Conservation (phyloP, 139 green algal genomes). For the Chlorella sp. region DNA sequence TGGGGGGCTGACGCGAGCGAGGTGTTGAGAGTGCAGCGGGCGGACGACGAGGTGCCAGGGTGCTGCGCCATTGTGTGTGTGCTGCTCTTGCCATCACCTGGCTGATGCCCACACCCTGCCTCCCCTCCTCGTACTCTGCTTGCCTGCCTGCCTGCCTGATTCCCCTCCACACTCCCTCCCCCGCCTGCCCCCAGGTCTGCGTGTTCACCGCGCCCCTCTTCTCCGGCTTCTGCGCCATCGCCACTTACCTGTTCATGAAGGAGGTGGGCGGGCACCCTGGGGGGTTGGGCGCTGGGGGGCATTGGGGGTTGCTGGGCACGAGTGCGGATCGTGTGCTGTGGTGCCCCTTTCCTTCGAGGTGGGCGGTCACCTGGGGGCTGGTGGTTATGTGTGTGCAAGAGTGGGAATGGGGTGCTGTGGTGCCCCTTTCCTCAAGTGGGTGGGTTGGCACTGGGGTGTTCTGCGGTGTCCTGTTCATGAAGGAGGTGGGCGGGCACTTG, state of each 20-base stretch:
- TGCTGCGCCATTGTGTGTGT: not conserved
- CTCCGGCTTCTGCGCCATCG: slow-evolving; percentile 83
- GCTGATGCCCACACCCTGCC: not conserved
- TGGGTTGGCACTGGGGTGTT: too few relatives aligned
- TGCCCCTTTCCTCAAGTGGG: too few relatives aligned
- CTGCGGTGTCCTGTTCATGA: too few relatives aligned
- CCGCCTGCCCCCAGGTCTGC: slow-evolving; percentile 76
- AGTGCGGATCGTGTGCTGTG: too few relatives aligned
- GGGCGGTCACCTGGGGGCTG: too few relatives aligned
- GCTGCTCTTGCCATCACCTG: not conserved
- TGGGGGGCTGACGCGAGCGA: not conserved
- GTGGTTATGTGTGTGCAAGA: too few relatives aligned
- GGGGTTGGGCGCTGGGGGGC: not conserved
- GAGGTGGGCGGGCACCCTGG: slow-evolving; percentile 53
- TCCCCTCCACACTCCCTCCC: not conserved
- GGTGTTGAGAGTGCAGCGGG: not conserved
- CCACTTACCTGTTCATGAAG: slow-evolving; percentile 88
- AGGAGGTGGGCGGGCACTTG: too few relatives aligned
- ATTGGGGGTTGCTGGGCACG: too few relatives aligned
- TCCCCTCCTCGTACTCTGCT: not conserved
- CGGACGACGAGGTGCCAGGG: not conserved
- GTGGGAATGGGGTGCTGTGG: too few relatives aligned
- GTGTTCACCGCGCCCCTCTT: slow-evolving; percentile 97
- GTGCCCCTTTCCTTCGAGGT: too few relatives aligned
- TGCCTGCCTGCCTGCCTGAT: not conserved